Conservation (phyloP, 192 early-diverging fungal genomes). For the Rhizophagus sp. region DNA sequence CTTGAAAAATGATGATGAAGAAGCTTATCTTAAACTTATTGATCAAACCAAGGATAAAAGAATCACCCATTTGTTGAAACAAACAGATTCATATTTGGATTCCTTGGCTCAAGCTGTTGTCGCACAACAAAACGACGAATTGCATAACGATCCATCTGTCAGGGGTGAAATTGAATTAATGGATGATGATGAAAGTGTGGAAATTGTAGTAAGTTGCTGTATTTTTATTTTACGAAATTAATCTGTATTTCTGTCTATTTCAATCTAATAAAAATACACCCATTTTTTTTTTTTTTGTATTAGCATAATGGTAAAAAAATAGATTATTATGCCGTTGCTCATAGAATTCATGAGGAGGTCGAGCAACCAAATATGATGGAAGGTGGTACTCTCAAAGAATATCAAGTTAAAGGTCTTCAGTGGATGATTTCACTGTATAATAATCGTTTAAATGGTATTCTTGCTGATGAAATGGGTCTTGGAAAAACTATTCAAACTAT, state of each 20-base stretch:
- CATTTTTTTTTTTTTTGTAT: not conserved
- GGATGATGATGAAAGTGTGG: slow-evolving; percentile 52
- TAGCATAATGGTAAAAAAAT: slow-evolving; percentile 46
- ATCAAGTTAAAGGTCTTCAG: slow-evolving; percentile 95
- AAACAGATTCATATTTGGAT: slow-evolving; percentile 85
- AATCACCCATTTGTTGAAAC: slow-evolving; percentile 86
- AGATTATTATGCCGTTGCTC: slow-evolving; percentile 89
- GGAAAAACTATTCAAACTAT: slow-evolving; percentile 95
- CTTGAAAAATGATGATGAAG: slow-evolving; percentile 96
- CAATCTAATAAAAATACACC: not conserved
- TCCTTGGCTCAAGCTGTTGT: slow-evolving; percentile 84
- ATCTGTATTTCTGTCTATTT: not conserved
- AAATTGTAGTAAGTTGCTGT: slow-evolving; percentile 38
- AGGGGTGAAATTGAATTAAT: slow-evolving; percentile 51
- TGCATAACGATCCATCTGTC: slow-evolving; percentile 42
- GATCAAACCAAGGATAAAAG: slow-evolving; percentile 97
- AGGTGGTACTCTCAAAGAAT: slow-evolving; percentile 94
- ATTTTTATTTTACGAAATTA: not conserved
- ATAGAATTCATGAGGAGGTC: slow-evolving; percentile 79
- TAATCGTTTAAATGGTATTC: slow-evolving; percentile 95
- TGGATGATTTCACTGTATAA: slow-evolving; percentile 99
- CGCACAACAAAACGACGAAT: slow-evolving; percentile 71
- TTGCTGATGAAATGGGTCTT: slow-evolving; percentile 96
- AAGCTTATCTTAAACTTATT: slow-evolving; percentile 92
- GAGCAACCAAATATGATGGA: slow-evolving; percentile 83